Conservation (phyloP, 305 asterid species). For the Solanum hybrid region DNA sequence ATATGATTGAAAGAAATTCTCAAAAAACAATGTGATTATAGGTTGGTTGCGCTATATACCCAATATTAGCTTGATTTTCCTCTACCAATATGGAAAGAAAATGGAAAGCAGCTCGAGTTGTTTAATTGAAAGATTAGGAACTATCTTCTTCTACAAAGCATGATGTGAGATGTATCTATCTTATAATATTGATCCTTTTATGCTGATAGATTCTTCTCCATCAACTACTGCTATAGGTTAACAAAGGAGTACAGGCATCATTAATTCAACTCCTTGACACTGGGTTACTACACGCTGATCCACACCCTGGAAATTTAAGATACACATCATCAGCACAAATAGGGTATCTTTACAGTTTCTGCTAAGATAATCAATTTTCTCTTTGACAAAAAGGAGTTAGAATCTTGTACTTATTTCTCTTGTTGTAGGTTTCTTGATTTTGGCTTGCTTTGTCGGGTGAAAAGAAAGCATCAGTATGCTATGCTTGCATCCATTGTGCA, state of each 20-base stretch:
- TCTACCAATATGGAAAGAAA: background rate
- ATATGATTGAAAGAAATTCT: background rate
- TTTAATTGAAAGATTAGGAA: background rate
- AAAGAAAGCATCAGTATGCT: slow-evolving; percentile 84
- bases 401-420: background rate
- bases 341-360: slow-evolving; percentile 46
- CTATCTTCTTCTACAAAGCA: background rate
- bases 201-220: slow-evolving; percentile 16
- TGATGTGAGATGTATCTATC: slow-evolving; percentile 1
- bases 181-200: background rate
- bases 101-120: background rate
- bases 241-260: slow-evolving; percentile 91
- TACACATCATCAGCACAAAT: slow-evolving; percentile 61
- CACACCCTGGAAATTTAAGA: slow-evolving; percentile 94
- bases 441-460: slow-evolving; percentile 95
- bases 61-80: background rate
- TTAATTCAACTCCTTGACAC: slow-evolving; percentile 91
- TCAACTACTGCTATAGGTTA: slow-evolving; percentile 43
- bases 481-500: slow-evolving; percentile 87
- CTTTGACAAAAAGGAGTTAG: background rate
- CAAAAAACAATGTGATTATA: background rate
- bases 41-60: background rate
- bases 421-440: slow-evolving; percentile 81
- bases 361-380: slow-evolving; percentile 5
- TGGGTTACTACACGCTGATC: slow-evolving; percentile 94